Base-by-base conservation (phyloP, 2,329 filamentous ascomycete genomes). In the Fusarium goolgardi region DNA sequence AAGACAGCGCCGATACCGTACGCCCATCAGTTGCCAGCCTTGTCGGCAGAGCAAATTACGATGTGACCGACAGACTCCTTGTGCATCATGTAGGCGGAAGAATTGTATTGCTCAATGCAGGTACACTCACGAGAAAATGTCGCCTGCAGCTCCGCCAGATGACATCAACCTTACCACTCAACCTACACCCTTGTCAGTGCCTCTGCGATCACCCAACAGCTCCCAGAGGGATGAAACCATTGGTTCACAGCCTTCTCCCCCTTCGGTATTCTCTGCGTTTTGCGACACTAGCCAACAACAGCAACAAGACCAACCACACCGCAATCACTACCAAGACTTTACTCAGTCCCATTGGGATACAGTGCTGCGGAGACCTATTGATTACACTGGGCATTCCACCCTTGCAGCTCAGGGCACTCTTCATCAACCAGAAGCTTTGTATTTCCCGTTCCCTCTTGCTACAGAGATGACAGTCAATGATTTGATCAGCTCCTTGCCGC, bases 401-500 rank as follows among this genome's bases (percentile, higher is more conserved):
- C 34, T 39, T 39, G 23, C 34, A 18, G 23, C 47, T 39, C 47
- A 39, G 23, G 47, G 18, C 18, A 39, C 47, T 8, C 5, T 51
- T 12, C 18, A 16, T 21, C 47, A 31, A 51, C 34, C 34, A 21
- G 47, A 39, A 51, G n/a, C 34, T 40, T 37, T 39, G 34, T 39
- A 31, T 40, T 51, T 51, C 47, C 47, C 47, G 18, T 51, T 51
- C 29, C 23, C 47, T 8, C 12, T 20, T 51, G 25, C n/a, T 18
- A 15, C 27, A 2, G 20, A n/a, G 16, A 16, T 53, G 11, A 43
- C 20, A 43, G 11, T 15, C 20, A 46, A 32, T 39, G 34, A 55
- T 46, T 5, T 23, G 20, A 53, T 25, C 56, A 29, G 34, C 23
- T n/a, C 47, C 25, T 62, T 65, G 29, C 67, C 67, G 12, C 49